Conservation (phyloP, 306 rosid species). For the Nissolia schottii region DNA sequence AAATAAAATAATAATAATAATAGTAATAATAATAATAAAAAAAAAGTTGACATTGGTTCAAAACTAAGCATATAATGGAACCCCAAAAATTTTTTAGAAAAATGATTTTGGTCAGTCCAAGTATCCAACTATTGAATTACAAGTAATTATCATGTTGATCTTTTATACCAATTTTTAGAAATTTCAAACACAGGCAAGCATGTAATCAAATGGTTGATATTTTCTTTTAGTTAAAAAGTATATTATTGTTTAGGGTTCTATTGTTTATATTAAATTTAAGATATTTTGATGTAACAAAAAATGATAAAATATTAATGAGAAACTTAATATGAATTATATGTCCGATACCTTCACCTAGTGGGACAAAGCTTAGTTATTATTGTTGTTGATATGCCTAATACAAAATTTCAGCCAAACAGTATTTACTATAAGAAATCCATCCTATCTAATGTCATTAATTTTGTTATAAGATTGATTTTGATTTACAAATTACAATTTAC, state of each 20-base stretch:
- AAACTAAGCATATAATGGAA: neutral
- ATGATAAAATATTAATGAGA: neutral
- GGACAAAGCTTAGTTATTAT: too few relatives aligned
- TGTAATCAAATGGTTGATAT: neutral
- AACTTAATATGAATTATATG: neutral
- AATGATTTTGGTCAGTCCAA: neutral
- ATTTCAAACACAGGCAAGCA: neutral
- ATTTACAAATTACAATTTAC: neutral
- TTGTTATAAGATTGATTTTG: neutral
- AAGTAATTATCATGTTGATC: slow-evolving; percentile 6
- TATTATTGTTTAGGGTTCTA: neutral
- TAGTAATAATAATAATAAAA: too few relatives aligned
- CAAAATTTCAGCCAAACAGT: neutral
- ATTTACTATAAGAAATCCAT: neutral
- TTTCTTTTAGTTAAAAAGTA: neutral
- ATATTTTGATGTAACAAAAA: neutral
- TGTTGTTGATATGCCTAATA: too few relatives aligned
- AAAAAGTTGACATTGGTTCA: neutral
- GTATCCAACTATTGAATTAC: neutral
- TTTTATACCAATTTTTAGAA: neutral
- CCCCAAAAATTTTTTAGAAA: neutral
- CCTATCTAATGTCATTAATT: slow-evolving; percentile 13
- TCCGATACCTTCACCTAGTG: too few relatives aligned
- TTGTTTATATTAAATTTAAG: neutral
- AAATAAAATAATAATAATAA: too few relatives aligned